Evolutionary conservation across 257 asterid genomes (phyloP).

Genomic region (Primulina tabacum): DNA sequence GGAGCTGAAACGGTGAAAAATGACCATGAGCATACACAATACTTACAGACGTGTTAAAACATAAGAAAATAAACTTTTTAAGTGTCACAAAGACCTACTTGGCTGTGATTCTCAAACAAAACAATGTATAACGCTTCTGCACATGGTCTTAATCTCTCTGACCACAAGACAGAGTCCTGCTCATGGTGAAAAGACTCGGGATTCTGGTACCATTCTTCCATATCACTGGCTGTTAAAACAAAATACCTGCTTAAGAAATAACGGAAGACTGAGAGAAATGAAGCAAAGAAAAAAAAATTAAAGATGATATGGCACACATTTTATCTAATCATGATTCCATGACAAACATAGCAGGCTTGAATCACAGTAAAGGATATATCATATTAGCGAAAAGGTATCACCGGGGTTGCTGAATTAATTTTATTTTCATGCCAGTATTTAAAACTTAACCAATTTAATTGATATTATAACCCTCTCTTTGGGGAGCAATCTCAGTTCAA

Average conservation of each 20-base stretch:
- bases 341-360: neutral
- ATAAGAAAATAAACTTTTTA: constrained; percentile 11
- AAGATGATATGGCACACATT: neutral
- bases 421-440: neutral
- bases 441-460: too few species aligned
- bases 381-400: neutral
- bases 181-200: constrained; percentile 93
- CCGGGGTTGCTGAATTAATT: neutral
- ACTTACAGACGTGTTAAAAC: constrained; percentile 20
- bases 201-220: constrained; percentile 89
- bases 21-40: constrained; percentile 27
- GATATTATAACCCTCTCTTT: neutral
- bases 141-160: constrained; percentile 93
- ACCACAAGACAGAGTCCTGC: constrained; percentile 93
- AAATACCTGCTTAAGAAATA: constrained; percentile 68
- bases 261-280: constrained; percentile 28
- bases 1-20: constrained; percentile 49
- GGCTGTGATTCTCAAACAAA: constrained; percentile 86
- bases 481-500: neutral
- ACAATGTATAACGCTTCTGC: constrained; percentile 94
- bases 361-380: constrained; percentile 1
- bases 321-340: constrained; percentile 7
- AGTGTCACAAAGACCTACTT: constrained; percentile 49
- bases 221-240: constrained; percentile 76
- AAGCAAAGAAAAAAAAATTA: constrained; percentile 7